Percentiles rank a stretch among this genome's conserved stretches.
These are phyloP conservation scores for Plasmodium vivax DNA, from an alignment of 169 alveolate genomes.

Conservation along the genomic window DNA sequence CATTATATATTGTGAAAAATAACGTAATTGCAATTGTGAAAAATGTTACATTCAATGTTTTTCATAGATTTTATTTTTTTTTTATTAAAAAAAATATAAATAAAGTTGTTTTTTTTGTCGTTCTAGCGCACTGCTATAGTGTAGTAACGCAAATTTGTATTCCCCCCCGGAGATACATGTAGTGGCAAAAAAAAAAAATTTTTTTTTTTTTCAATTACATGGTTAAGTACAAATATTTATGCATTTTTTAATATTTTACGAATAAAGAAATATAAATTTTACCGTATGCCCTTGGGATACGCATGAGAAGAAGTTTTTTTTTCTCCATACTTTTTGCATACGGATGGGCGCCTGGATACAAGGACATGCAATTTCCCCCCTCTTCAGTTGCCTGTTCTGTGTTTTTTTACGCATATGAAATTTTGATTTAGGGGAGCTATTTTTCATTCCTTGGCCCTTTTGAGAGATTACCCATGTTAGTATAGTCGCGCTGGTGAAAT, in stretches of 20 bases:
- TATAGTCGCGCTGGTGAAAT: neutral
- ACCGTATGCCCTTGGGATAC: slow-evolving; percentile 1
- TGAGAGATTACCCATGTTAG: neutral
- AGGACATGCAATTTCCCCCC: neutral
- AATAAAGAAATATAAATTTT: neutral
- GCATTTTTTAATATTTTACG: neutral
- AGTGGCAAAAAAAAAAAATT: neutral
- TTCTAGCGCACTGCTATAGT: neutral
- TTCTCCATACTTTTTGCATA: neutral
- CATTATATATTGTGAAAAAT: neutral
- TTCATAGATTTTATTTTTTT: neutral
- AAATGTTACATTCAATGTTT: neutral
- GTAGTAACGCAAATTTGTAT: neutral
- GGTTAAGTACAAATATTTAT: neutral
- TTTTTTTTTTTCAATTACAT: neutral
- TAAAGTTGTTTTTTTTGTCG: neutral
- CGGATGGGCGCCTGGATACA: neutral
- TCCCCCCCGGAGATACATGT: neutral
- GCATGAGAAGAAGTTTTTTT: neutral
- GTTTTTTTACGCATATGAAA: neutral
- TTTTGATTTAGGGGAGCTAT: neutral
- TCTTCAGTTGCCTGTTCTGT: neutral
- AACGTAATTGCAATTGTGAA: neutral
- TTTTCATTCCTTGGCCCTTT: neutral
- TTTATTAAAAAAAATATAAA: neutral